A percentile compares a stretch with the other conserved stretches of the same genome.
These are phyloP conservation scores for Sporothrix pseudoabietina DNA, from an alignment of 2,329 filamentous ascomycete species.

Conservation along the genomic window DNA sequence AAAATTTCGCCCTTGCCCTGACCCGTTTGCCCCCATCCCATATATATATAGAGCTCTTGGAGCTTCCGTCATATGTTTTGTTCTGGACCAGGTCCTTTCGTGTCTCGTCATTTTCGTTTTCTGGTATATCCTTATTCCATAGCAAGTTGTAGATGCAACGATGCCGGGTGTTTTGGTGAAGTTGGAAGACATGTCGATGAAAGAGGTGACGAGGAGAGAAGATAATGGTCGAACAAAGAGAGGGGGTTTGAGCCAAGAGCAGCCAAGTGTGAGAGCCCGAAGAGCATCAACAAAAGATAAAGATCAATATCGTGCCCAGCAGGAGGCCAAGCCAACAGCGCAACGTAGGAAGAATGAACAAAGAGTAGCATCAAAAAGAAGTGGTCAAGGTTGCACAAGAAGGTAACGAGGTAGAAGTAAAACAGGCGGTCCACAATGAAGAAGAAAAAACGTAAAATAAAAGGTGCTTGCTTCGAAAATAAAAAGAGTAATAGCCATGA, in stretches of 20 bases:
- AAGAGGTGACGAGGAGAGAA: neutral
- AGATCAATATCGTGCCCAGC: neutral
- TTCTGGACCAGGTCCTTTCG: neutral
- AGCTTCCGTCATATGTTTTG: neutral
- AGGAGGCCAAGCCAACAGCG: neutral
- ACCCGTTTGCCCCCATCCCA: neutral
- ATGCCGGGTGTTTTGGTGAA: neutral
- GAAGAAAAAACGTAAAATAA: neutral
- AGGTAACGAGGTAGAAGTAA: neutral
- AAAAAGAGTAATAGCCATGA: neutral
- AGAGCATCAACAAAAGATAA: neutral
- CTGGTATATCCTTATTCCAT: too few relatives aligned
- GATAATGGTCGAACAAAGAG: neutral
- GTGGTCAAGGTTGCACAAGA: neutral
- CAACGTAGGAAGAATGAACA: neutral
- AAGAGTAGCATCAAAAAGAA: neutral
- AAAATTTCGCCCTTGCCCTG: neutral
- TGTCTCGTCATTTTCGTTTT: neutral
- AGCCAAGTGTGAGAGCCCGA: neutral
- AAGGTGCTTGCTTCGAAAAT: slow-evolving; percentile 12
- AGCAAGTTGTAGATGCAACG: neutral
- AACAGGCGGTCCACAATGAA: neutral
- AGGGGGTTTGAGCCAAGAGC: neutral
- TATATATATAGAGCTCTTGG: neutral
- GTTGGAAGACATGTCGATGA: neutral